Evolutionary conservation across 2,329 filamentous ascomycete genomes (phyloP).

Genomic region (Penicillium sp.): DNA sequence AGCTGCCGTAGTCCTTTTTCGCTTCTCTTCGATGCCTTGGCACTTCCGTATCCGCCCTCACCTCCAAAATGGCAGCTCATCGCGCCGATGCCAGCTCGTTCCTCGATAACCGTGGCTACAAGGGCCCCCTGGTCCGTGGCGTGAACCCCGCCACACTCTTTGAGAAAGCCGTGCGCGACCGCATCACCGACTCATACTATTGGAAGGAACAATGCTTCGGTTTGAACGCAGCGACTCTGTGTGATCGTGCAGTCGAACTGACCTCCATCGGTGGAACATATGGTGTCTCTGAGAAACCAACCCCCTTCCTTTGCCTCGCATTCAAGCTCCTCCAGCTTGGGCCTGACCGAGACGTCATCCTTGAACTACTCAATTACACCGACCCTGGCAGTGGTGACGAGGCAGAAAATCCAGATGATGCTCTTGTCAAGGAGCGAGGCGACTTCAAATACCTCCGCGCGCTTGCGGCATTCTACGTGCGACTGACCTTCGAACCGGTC

Average conservation of each 20-base stretch:
- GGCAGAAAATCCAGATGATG: conserved; percentile 26
- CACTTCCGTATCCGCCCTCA: neutral
- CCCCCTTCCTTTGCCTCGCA: conserved; percentile 84
- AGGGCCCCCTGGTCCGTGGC: conserved; percentile 73
- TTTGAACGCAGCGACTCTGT: conserved; percentile 74
- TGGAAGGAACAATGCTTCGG: conserved; percentile 99
- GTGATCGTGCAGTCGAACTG: conserved; percentile 85
- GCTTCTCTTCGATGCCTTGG: conserved; percentile 1
- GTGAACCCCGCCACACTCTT: conserved; percentile 94
- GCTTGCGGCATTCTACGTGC: conserved; percentile 88
- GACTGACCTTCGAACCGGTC: conserved; percentile 77
- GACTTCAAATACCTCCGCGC: conserved; percentile 78
- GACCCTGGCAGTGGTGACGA: conserved; percentile 62
- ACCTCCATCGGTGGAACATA: conserved; percentile 84
- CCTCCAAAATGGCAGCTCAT: conserved; percentile 51
- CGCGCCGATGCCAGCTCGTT: conserved; percentile 73
- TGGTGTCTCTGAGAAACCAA: conserved; percentile 78
- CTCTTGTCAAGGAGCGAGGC: conserved; percentile 36
- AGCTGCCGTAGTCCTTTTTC: neutral
- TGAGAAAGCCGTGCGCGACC: conserved; percentile 92
- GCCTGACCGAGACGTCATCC: conserved; percentile 73
- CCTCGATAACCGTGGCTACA: conserved; percentile 86
- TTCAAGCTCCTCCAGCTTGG: conserved; percentile 92
- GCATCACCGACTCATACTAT: conserved; percentile 92
- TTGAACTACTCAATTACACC: conserved; percentile 74